Conservation (phyloP, 2,329 filamentous ascomycete genomes). For the Botrytis porri region DNA sequence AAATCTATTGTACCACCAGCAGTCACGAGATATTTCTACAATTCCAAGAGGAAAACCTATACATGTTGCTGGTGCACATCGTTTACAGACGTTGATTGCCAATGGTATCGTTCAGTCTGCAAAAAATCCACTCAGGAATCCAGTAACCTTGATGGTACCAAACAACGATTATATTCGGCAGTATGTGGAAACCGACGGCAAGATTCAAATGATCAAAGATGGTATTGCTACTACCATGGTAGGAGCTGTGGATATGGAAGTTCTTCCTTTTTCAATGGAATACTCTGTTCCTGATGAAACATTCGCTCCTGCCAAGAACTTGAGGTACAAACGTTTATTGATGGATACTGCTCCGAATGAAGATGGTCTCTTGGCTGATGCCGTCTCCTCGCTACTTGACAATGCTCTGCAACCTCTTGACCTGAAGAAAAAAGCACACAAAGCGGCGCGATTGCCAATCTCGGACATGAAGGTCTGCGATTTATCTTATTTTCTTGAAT, state of each 20-base stretch:
- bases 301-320: background rate
- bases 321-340: background rate
- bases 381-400: background rate
- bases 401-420: background rate
- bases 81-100: slow-evolving; percentile 1
- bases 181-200: background rate
- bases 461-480: slow-evolving; percentile 1
- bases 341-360: slow-evolving; percentile 1
- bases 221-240: background rate
- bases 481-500: slow-evolving; percentile 2
- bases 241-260: slow-evolving; percentile 7
- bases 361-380: background rate
- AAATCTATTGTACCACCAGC: background rate
- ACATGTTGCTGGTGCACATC: background rate
- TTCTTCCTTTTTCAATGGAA: slow-evolving; percentile 9
- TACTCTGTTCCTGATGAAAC: background rate
- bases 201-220: background rate
- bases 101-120: slow-evolving; percentile 1
- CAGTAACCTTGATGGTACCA: slow-evolving; percentile 10
- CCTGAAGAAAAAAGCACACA: background rate
- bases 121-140: background rate
- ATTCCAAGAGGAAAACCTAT: background rate
- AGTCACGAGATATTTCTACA: slow-evolving; percentile 1
- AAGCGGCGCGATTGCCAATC: background rate
- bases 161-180: background rate